Conservation (phyloP, 768 basidiomycete genomes). For the Lactarius evosmus region DNA sequence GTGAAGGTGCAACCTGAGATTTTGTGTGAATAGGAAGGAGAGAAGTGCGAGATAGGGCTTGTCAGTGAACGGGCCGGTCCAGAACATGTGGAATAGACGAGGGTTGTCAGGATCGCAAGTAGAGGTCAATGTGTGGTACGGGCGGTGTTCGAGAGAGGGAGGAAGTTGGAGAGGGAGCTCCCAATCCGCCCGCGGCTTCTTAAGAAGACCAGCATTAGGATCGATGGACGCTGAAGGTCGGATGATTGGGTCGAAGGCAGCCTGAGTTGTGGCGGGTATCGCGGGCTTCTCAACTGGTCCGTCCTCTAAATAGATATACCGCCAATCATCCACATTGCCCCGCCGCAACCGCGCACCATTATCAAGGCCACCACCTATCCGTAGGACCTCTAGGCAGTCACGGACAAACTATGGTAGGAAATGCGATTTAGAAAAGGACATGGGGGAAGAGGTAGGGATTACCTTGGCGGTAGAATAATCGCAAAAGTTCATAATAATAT, state of each 20-base stretch:
- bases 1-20: conserved; percentile 74
- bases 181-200: conserved; percentile 60
- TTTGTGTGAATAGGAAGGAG: conserved; percentile 96
- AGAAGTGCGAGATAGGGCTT: conserved; percentile 95
- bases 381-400: conserved; percentile 91
- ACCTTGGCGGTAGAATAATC: conserved; percentile 84
- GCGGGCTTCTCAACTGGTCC: conserved; percentile 40
- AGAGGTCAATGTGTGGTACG: conserved; percentile 52
- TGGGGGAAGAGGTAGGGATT: not conserved
- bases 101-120: conserved; percentile 85
- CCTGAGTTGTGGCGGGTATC: conserved; percentile 34
- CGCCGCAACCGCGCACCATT: conserved; percentile 71
- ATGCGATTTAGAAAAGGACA: conserved; percentile 1
- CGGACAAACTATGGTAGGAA: conserved; percentile 73
- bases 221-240: conserved; percentile 37
- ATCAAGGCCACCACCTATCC: conserved; percentile 88
- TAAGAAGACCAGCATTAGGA: conserved; percentile 52
- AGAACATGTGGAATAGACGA: conserved; percentile 97
- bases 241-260: conserved; percentile 30
- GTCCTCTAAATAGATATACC: conserved; percentile 81
- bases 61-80: conserved; percentile 98
- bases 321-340: conserved; percentile 78
- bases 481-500: conserved; percentile 89
- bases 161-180: conserved; percentile 54
- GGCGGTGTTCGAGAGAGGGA: conserved; percentile 49